Percentiles rank a stretch among this genome's conserved stretches.
phyloP scores from a whole-genome alignment of 179 eudicot genomes.

The Silene noctiflora region DNA sequence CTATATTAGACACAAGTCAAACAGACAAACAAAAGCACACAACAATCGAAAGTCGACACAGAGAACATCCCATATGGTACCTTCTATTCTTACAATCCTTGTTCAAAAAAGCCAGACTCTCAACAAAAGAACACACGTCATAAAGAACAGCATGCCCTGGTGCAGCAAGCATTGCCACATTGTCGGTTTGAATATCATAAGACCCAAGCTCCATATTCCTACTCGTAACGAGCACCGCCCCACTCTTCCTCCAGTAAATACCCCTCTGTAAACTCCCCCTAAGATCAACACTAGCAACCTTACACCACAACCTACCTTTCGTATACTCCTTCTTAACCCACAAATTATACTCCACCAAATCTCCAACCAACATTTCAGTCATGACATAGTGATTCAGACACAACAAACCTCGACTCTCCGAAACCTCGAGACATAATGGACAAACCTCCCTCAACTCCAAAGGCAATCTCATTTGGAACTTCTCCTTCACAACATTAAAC shows the following conservation, averaged over 20 bases:
- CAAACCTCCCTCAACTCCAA: not conserved
- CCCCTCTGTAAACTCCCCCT: not conserved
- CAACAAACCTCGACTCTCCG: slow-evolving; percentile 1
- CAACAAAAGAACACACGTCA: slow-evolving; percentile 5
- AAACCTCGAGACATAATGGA: not conserved
- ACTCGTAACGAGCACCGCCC: not conserved
- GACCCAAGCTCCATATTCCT: not conserved
- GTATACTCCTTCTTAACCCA: slow-evolving; percentile 19
- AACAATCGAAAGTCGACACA: too few species aligned
- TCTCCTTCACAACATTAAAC: slow-evolving; percentile 10
- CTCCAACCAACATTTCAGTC: not conserved
- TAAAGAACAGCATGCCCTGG: not conserved
- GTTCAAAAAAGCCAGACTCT: slow-evolving; percentile 14
- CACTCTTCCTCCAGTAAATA: slow-evolving; percentile 6
- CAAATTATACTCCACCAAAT: not conserved
- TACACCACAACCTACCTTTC: not conserved
- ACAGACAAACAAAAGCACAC: not conserved
- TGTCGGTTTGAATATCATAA: slow-evolving; percentile 13
- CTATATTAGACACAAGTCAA: not conserved
- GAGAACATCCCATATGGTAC: too few species aligned
- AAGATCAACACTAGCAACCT: slow-evolving; percentile 13
- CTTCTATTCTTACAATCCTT: slow-evolving; percentile 8
- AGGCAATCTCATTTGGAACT: slow-evolving; percentile 13
- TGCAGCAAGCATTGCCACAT: not conserved
- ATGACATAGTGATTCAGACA: not conserved